Conservation (phyloP, 164 flowering plant genomes). For the Macadamia tetraphylla region DNA sequence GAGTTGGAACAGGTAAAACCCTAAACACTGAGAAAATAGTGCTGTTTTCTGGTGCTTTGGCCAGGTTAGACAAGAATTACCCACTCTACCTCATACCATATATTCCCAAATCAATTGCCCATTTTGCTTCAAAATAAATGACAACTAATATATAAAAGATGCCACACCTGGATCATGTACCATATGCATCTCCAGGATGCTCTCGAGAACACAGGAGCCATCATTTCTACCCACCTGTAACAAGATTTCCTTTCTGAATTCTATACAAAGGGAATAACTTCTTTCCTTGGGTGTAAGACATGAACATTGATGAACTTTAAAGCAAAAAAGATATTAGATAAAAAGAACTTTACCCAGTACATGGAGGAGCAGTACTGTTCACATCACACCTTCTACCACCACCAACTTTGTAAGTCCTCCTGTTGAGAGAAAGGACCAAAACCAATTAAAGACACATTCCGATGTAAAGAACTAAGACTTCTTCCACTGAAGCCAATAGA, state of each 20-base stretch:
- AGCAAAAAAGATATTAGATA: neutral
- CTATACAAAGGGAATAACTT: neutral
- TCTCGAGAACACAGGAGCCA: conserved; percentile 96
- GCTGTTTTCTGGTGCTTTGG: too few relatives aligned
- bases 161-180: conserved; percentile 86
- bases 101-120: neutral
- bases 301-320: too few relatives aligned
- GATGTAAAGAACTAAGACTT: neutral
- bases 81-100: neutral
- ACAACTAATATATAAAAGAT: neutral
- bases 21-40: neutral
- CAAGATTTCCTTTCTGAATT: neutral
- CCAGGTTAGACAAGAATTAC: too few relatives aligned
- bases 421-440: conserved; percentile 21
- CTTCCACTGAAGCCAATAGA: too few relatives aligned
- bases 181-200: conserved; percentile 88
- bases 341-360: conserved; percentile 55
- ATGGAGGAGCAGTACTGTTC: conserved; percentile 81
- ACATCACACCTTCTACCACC: conserved; percentile 61
- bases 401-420: conserved; percentile 58
- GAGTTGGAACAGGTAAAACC: too few relatives aligned
- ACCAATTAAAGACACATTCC: neutral
- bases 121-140: too few relatives aligned
- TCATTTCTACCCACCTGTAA: conserved; percentile 96
- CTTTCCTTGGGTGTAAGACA: neutral